Percentiles rank a stretch among this genome's conserved stretches.
These are phyloP conservation scores for Aeschynomene evenia DNA, from an alignment of 306 rosid species.

Conservation along the genomic window DNA sequence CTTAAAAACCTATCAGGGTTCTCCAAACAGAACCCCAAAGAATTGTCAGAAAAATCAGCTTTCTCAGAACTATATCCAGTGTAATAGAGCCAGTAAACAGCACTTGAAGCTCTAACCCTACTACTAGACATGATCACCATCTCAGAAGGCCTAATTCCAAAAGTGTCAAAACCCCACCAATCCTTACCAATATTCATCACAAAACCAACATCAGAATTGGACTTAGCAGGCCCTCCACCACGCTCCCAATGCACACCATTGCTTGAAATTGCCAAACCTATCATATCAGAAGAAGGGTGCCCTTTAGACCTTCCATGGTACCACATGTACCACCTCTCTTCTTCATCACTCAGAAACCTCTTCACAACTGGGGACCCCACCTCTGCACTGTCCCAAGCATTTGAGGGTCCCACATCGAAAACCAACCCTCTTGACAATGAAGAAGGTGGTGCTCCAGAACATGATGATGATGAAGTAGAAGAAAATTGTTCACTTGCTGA, in stretches of 20 bases:
- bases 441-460: background rate
- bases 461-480: conserved; percentile 19
- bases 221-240: conserved; percentile 48
- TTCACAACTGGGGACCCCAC: conserved; percentile 76
- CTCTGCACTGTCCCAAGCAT: conserved; percentile 67
- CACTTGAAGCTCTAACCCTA: conserved; percentile 56
- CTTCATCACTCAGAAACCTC: conserved; percentile 71
- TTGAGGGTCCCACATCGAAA: conserved; percentile 54
- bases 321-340: conserved; percentile 92
- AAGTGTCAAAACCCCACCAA: conserved; percentile 83
- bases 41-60: conserved; percentile 36
- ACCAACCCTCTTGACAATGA: conserved; percentile 58
- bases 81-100: conserved; percentile 79
- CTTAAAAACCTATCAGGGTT: conserved; percentile 43
- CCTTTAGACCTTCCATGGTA: conserved; percentile 58
- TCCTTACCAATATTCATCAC: conserved; percentile 61
- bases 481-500: conserved; percentile 29
- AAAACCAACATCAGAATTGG: conserved; percentile 58
- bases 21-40: conserved; percentile 32
- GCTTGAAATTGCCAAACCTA: conserved; percentile 77
- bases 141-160: conserved; percentile 67
- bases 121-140: conserved; percentile 73
- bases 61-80: conserved; percentile 53
- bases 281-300: conserved; percentile 43
- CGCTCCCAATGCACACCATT: conserved; percentile 92